These are phyloP conservation scores for Colletotrichum sojae DNA, from an alignment of 2,329 filamentous ascomycete genomes.

Conservation along the genomic window DNA sequence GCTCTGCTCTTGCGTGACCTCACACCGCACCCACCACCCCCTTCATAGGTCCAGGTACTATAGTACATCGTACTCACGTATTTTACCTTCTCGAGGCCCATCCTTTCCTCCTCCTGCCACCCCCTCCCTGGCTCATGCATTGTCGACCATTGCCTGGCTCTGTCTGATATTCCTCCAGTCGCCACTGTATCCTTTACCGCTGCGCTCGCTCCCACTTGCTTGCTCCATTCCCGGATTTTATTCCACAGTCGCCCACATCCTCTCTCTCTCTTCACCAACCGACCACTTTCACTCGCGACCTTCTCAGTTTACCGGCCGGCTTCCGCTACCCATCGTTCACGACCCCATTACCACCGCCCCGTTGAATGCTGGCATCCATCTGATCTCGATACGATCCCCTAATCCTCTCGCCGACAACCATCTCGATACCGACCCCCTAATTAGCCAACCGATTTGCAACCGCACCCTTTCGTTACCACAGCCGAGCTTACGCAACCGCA, in stretches of 20 bases:
- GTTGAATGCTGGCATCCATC: constrained; percentile 39
- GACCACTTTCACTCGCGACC: constrained; percentile 24
- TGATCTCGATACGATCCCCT: constrained; percentile 13
- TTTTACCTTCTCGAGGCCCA: constrained; percentile 9
- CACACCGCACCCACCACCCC: no score
- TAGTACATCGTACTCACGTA: background rate
- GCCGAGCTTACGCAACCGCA: constrained; percentile 19
- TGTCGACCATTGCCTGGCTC: constrained; percentile 33
- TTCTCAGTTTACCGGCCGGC: constrained; percentile 6
- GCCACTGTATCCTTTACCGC: constrained; percentile 27
- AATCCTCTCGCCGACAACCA: constrained; percentile 12
- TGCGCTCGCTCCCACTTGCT: constrained; percentile 5
- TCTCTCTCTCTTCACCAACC: background rate
- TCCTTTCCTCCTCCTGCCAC: constrained; percentile 6
- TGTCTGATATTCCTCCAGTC: constrained; percentile 29
- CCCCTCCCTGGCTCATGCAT: constrained; percentile 30
- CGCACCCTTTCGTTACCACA: background rate
- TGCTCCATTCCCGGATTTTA: background rate
- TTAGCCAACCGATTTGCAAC: background rate
- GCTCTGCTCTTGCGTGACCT: background rate
- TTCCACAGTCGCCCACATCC: background rate
- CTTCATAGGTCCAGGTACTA: no score
- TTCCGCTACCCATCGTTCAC: constrained; percentile 6
- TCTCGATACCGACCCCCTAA: background rate
- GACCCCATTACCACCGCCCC: background rate